phyloP scores from a whole-genome alignment of 495 filamentous ascomycete genomes.

The Niebla homalea region DNA sequence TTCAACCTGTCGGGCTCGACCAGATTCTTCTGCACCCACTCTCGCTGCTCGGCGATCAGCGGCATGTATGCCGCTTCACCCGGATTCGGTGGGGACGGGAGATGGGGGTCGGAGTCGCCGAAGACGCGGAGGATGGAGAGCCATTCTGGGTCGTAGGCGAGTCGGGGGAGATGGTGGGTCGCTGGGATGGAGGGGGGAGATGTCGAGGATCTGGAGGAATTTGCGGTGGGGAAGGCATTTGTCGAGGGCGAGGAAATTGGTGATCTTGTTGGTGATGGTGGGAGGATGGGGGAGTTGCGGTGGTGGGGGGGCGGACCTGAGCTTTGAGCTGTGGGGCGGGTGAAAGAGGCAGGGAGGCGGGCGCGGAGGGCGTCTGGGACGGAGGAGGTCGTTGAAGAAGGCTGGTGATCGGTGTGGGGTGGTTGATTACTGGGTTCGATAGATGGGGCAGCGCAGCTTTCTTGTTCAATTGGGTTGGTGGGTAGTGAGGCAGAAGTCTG shows the following conservation, averaged over 20 bases:
- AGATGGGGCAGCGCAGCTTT: neutral
- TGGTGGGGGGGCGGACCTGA: conserved; percentile 11
- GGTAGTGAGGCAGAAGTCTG: conserved; percentile 13
- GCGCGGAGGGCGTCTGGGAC: conserved; percentile 47
- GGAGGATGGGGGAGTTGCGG: conserved; percentile 27
- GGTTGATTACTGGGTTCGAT: neutral
- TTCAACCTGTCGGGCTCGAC: conserved; percentile 40
- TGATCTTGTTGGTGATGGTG: conserved; percentile 58
- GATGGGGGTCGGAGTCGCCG: conserved; percentile 37
- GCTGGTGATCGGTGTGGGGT: too few species aligned
- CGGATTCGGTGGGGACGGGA: conserved; percentile 37
- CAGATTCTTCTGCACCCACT: conserved; percentile 68
- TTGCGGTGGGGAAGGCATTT: conserved; percentile 66
- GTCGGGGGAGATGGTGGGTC: conserved; percentile 22
- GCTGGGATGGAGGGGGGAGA: conserved; percentile 30
- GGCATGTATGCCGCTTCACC: conserved; percentile 50
- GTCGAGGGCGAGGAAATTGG: conserved; percentile 77
- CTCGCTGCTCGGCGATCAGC: conserved; percentile 47
- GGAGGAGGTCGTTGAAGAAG: neutral
- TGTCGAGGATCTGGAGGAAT: conserved; percentile 66
- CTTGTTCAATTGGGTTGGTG: conserved; percentile 1
- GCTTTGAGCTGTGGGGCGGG: conserved; percentile 24
- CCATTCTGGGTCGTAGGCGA: conserved; percentile 90
- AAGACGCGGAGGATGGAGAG: conserved; percentile 81
- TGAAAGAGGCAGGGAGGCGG: conserved; percentile 54